Percentiles rank a stretch among this genome's conserved stretches.
Evolutionary conservation across 2,329 filamentous ascomycete species (phyloP).

Genomic region (Diaporthe sp.): DNA sequence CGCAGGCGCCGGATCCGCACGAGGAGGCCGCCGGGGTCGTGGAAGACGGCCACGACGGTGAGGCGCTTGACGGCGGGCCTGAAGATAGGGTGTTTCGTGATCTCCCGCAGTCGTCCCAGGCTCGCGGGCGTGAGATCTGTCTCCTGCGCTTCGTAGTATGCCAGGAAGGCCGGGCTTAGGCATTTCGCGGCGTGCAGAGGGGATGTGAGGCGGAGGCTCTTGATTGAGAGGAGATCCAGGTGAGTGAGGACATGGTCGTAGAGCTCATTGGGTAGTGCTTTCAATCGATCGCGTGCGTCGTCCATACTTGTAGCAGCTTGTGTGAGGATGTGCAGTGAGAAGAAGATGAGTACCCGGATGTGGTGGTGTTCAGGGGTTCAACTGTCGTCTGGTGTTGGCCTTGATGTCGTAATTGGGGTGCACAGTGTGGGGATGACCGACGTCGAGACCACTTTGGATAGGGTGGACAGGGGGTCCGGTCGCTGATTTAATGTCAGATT

Average conservation of each 20-base stretch:
- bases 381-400: neutral
- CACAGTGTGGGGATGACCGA: neutral
- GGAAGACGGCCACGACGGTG: constrained; percentile 20
- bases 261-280: constrained; percentile 18
- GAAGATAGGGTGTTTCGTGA: neutral
- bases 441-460: neutral
- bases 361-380: neutral
- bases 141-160: constrained; percentile 1
- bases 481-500: neutral
- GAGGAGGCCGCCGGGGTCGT: neutral
- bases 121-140: constrained; percentile 11
- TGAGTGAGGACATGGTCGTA: neutral
- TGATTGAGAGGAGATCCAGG: neutral
- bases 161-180: constrained; percentile 19
- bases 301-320: neutral
- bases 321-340: neutral
- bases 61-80: constrained; percentile 9
- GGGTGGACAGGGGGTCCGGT: neutral
- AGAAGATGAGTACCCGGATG: no score
- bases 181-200: neutral
- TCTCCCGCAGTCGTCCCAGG: neutral
- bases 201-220: constrained; percentile 20
- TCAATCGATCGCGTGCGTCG: neutral
- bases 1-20: neutral
- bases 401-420: neutral